Evolutionary conservation across 1,139 yeast species (phyloP).

Genomic region (Magnusiomyces ingens): DNA sequence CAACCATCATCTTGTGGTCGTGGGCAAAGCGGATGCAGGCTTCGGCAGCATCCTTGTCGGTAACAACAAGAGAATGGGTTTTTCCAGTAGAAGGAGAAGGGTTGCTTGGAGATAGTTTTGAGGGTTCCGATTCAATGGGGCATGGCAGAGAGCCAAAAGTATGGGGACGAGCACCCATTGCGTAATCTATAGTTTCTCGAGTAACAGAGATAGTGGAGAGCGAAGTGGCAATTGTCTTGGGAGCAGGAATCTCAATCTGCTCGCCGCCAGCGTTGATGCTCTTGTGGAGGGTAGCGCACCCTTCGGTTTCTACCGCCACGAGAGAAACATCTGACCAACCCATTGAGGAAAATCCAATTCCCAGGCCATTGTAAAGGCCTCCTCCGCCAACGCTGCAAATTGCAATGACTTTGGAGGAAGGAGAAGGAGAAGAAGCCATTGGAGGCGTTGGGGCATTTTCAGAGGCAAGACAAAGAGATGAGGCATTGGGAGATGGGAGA

Average conservation of each 20-base stretch:
- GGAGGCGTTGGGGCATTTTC: background rate
- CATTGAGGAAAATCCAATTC: slow-evolving; percentile 45
- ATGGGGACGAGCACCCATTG: slow-evolving; percentile 25
- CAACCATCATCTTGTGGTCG: slow-evolving; percentile 48
- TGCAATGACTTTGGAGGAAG: slow-evolving; percentile 36
- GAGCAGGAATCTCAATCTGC: slow-evolving; percentile 39
- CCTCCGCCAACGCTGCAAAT: slow-evolving; percentile 76
- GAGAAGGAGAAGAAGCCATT: background rate
- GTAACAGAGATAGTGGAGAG: slow-evolving; percentile 57
- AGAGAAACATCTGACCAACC: slow-evolving; percentile 42
- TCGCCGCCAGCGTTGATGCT: slow-evolving; percentile 40
- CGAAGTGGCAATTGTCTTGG: slow-evolving; percentile 55
- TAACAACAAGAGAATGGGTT: slow-evolving; percentile 45
- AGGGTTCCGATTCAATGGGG: background rate
- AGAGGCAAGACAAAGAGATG: background rate
- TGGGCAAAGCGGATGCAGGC: slow-evolving; percentile 48
- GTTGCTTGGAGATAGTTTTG: no score
- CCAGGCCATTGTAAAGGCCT: slow-evolving; percentile 60
- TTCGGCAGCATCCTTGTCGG: slow-evolving; percentile 45
- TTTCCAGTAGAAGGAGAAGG: slow-evolving; percentile 21
- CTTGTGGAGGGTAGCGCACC: slow-evolving; percentile 51
- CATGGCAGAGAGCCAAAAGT: background rate
- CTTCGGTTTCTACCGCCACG: slow-evolving; percentile 58
- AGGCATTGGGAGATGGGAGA: slow-evolving; percentile 3
- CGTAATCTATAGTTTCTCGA: slow-evolving; percentile 42